Evolutionary conservation across 2,329 filamentous ascomycete species (phyloP), one percentile per base, ranked within the genome.

Genomic region (Ceratocystis harringtonii): DNA sequence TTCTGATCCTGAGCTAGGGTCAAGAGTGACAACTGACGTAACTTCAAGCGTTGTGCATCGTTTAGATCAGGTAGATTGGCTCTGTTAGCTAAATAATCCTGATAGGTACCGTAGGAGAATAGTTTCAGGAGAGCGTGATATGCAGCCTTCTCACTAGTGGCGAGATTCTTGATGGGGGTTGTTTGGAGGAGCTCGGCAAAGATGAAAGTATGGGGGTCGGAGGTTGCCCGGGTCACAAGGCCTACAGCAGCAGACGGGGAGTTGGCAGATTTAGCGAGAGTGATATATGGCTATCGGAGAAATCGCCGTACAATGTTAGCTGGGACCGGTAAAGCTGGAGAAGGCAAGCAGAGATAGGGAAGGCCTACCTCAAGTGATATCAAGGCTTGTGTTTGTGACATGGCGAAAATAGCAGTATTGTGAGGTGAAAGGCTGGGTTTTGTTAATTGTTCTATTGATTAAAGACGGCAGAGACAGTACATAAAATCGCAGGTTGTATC

Each of bases 71-170:
- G 94, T 2, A 96, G 85, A 69, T 70, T 70, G 22, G 74, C 65
- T n/a, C 75, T 73, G 28, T 69, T 68, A n/a, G 71, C 69, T 25
- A 70, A 72, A 78, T 96, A 96, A 70, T 87, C 83, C 67, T 82
- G 78, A 79, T 90, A 96, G 67, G 90, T 96, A 68, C 92, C 94
- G 80, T 94, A 90, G 67, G 91, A 89, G 76, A 99, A 99, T 71
- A 95, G 86, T 75, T 92, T 82, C 57, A 99, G 86, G 15, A 95
- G 81, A 1, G 79, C 83, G 62, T 94, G 80, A 75, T 90, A 77
- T 2, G 77, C 70, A 1, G 80, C 77, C 44, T 80, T 73, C n/a
- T 71, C 69, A 22, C 72, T 72, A 7, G 74, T 74, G 48, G 84
- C 74, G 57, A 97, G 84, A 12, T 83, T 81, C 75, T 94, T 88